Conservation (phyloP, 805 yeast genomes). For the Priceomyces medius region DNA sequence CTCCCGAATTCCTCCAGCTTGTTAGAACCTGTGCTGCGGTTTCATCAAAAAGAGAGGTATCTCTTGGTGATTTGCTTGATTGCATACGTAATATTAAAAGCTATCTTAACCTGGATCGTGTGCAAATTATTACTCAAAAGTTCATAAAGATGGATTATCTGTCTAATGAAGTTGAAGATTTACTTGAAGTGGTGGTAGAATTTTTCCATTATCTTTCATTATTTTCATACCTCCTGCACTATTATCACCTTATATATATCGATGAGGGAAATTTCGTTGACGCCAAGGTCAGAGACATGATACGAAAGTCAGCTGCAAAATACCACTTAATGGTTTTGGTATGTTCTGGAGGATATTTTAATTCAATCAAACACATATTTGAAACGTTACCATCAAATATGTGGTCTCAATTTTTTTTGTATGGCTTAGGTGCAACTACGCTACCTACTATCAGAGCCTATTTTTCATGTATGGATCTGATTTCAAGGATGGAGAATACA, state of each 20-base stretch:
- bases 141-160: background rate
- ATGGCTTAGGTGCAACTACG: background rate
- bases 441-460: background rate
- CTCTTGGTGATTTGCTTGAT: constrained; percentile 1
- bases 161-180: background rate
- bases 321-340: background rate
- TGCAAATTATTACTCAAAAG: background rate
- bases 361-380: background rate
- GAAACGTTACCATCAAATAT: background rate
- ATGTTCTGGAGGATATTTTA: constrained; percentile 1
- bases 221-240: constrained; percentile 4
- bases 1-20: background rate
- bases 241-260: constrained; percentile 1
- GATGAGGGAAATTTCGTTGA: constrained; percentile 3
- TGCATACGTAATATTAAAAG: background rate
- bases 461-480: background rate
- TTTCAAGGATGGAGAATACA: background rate
- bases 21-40: constrained; percentile 2
- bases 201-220: background rate
- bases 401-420: constrained; percentile 2
- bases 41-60: background rate
- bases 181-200: background rate
- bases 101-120: background rate
- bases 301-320: background rate
- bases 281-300: background rate